A percentile compares a stretch with the other conserved stretches of the same genome.
Evolutionary conservation across 805 yeast species (phyloP).

Genomic region (Candida xyloterini): DNA sequence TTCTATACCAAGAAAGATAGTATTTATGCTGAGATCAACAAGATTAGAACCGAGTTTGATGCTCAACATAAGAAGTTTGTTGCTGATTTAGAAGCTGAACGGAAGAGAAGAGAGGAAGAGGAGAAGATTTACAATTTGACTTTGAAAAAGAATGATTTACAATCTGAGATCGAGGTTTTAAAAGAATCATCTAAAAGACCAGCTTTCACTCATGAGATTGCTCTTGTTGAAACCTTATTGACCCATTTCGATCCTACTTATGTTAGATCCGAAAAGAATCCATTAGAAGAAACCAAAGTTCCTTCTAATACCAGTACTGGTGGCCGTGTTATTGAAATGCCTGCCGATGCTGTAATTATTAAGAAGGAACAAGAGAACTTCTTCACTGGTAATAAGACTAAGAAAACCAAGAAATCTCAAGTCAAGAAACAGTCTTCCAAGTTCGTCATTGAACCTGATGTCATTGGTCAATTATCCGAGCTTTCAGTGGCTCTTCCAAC

Average conservation of each 20-base stretch:
- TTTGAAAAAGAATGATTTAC: slow-evolving; percentile 49
- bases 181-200: slow-evolving; percentile 71
- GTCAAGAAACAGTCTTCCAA: slow-evolving; percentile 36
- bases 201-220: slow-evolving; percentile 79
- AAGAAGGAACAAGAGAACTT: slow-evolving; percentile 61
- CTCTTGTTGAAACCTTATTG: slow-evolving; percentile 69
- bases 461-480: slow-evolving; percentile 72
- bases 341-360: slow-evolving; percentile 60
- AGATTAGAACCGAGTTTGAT: slow-evolving; percentile 71
- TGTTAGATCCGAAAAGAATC: slow-evolving; percentile 49
- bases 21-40: slow-evolving; percentile 62
- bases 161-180: slow-evolving; percentile 62
- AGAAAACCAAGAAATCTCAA: slow-evolving; percentile 49
- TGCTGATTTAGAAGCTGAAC: slow-evolving; percentile 65
- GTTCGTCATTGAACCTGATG: slow-evolving; percentile 76
- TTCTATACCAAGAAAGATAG: slow-evolving; percentile 67
- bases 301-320: slow-evolving; percentile 19
- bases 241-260: slow-evolving; percentile 74
- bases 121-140: slow-evolving; percentile 51
- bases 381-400: slow-evolving; percentile 49
- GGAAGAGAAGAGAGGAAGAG: slow-evolving; percentile 64
- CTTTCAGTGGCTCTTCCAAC: slow-evolving; percentile 78
- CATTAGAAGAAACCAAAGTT: slow-evolving; percentile 13
- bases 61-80: slow-evolving; percentile 71
- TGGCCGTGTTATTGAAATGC: slow-evolving; percentile 55